Conservation (phyloP, 768 basidiomycete genomes). For the Leccinum incarnatum region DNA sequence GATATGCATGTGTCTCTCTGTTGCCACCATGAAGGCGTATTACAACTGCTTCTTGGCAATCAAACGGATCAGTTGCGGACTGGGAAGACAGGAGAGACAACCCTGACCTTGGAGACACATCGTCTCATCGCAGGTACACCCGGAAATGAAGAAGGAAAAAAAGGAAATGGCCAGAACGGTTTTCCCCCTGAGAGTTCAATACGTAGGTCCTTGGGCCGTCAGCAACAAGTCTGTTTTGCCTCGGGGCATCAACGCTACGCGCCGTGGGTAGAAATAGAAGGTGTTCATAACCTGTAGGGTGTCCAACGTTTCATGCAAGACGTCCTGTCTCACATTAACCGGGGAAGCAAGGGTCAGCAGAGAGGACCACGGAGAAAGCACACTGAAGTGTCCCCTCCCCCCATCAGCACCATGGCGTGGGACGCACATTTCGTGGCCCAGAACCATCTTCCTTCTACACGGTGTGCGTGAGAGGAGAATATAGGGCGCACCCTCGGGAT, state of each 20-base stretch:
- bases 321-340: slow-evolving; percentile 14
- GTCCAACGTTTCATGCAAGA: slow-evolving; percentile 8
- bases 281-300: slow-evolving; percentile 4
- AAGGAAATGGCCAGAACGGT: not conserved
- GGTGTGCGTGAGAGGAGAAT: slow-evolving; percentile 9
- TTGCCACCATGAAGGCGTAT: slow-evolving; percentile 15
- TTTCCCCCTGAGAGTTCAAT: not conserved
- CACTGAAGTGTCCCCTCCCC: slow-evolving; percentile 2
- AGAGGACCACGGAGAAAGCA: slow-evolving; percentile 8
- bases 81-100: slow-evolving; percentile 11
- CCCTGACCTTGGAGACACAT: slow-evolving; percentile 13
- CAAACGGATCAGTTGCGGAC: slow-evolving; percentile 16
- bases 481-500: slow-evolving; percentile 7
- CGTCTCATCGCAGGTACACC: slow-evolving; percentile 6
- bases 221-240: slow-evolving; percentile 2
- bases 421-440: not conserved
- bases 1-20: not conserved
- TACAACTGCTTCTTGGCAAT: not conserved
- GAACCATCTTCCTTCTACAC: not conserved
- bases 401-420: slow-evolving; percentile 4
- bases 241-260: slow-evolving; percentile 22
- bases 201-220: not conserved
- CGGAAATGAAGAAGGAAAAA: slow-evolving; percentile 25
- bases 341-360: slow-evolving; percentile 4
- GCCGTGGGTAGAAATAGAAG: slow-evolving; percentile 23